phyloP scores from a whole-genome alignment of 106 monocot species.

The Vanilla planifolia region DNA sequence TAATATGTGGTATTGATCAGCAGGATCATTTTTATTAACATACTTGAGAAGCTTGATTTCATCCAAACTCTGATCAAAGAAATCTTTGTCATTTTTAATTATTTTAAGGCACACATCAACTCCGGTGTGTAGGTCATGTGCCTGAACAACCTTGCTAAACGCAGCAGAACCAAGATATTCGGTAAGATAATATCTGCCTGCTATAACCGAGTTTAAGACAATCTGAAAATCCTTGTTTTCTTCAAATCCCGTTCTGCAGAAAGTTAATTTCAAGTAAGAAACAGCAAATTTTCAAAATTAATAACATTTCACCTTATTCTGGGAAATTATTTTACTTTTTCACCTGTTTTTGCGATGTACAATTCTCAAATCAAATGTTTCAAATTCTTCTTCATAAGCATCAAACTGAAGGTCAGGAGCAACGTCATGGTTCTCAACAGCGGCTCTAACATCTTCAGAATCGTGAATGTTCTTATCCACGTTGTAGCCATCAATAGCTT shows the following conservation, averaged over 20 bases:
- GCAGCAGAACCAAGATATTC: constrained; percentile 94
- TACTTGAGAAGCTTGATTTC: constrained; percentile 92
- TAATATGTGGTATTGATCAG: constrained; percentile 69
- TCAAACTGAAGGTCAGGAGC: constrained; percentile 28
- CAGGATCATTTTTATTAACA: constrained; percentile 87
- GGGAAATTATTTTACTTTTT: not conserved
- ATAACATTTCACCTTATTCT: constrained; percentile 1
- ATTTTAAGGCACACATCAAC: constrained; percentile 87
- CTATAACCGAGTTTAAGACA: constrained; percentile 68
- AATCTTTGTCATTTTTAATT: constrained; percentile 96
- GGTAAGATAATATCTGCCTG: constrained; percentile 87
- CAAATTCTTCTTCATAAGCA: constrained; percentile 50
- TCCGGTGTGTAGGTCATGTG: constrained; percentile 80
- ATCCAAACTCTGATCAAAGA: constrained; percentile 98
- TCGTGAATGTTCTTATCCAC: constrained; percentile 19
- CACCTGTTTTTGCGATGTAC: constrained; percentile 94
- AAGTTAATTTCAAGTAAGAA: constrained; percentile 11
- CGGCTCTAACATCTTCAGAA: constrained; percentile 14
- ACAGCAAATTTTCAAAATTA: constrained; percentile 2
- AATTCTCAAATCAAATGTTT: constrained; percentile 79
- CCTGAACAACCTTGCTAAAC: constrained; percentile 95
- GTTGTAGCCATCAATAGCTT: constrained; percentile 21
- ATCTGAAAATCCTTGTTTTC: constrained; percentile 90
- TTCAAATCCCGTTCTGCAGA: constrained; percentile 90
- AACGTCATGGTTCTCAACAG: constrained; percentile 22